These are phyloP conservation scores for Colletotrichum plurivorum DNA, from an alignment of 2,329 filamentous ascomycete genomes.

Conservation along the genomic window DNA sequence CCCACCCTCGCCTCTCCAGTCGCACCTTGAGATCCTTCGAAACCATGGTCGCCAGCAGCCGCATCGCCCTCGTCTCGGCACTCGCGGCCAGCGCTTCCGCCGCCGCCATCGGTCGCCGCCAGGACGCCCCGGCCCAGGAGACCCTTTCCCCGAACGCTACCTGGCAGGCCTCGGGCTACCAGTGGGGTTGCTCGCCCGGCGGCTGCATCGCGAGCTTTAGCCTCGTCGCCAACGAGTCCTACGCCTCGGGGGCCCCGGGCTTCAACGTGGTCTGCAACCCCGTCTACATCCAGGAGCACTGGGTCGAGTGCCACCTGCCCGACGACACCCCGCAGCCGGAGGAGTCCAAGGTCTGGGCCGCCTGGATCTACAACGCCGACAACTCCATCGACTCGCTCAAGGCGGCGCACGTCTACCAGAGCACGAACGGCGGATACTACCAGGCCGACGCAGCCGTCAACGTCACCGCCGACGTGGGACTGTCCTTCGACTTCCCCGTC, in stretches of 20 bases:
- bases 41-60: slow-evolving; percentile 13
- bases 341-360: slow-evolving; percentile 42
- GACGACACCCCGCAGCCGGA: slow-evolving; percentile 11
- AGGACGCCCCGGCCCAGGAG: not conserved
- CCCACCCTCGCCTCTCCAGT: no score
- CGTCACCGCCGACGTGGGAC: slow-evolving; percentile 4
- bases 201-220: slow-evolving; percentile 45
- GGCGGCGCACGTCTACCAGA: slow-evolving; percentile 43
- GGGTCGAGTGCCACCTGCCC: slow-evolving; percentile 42
- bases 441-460: slow-evolving; percentile 3
- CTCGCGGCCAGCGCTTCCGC: slow-evolving; percentile 13
- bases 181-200: slow-evolving; percentile 44
- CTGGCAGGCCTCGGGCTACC: slow-evolving; percentile 27
- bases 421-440: slow-evolving; percentile 10
- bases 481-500: slow-evolving; percentile 4
- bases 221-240: slow-evolving; percentile 43
- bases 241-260: slow-evolving; percentile 43
- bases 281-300: slow-evolving; percentile 44
- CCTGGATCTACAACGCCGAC: slow-evolving; percentile 42
- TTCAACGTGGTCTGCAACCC: slow-evolving; percentile 47
- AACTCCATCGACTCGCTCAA: slow-evolving; percentile 41
- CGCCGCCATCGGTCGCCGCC: slow-evolving; percentile 19
- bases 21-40: no score
- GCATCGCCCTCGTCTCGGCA: not conserved
- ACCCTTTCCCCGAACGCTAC: not conserved